These are phyloP conservation scores for Pulveroboletus sp. DNA, from an alignment of 768 basidiomycete genomes.

Conservation along the genomic window DNA sequence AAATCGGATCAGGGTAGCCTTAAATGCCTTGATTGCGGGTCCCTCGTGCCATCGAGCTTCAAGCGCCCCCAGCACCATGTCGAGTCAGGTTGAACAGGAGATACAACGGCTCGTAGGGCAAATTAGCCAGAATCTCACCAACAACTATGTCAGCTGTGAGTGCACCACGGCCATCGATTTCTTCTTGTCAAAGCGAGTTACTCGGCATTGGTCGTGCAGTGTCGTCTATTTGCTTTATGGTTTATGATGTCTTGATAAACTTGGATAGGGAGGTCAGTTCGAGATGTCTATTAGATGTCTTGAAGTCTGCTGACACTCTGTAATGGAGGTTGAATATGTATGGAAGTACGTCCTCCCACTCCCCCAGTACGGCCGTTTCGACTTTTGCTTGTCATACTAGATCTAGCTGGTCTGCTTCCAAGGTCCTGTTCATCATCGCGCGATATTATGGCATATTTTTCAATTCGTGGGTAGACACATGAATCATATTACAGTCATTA, in stretches of 20 bases:
- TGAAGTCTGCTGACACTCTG: not conserved
- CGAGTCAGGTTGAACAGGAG: not conserved
- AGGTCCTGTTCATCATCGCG: slow-evolving; percentile 2
- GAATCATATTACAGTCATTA: not conserved
- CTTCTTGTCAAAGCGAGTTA: not conserved
- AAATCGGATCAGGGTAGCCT: no score
- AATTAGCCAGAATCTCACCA: slow-evolving; percentile 1
- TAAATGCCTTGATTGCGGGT: no score
- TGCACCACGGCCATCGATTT: not conserved
- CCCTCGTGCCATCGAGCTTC: no score
- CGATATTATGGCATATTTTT: slow-evolving; percentile 2
- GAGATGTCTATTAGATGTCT: not conserved
- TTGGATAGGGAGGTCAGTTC: slow-evolving; percentile 5
- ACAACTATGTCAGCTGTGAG: not conserved
- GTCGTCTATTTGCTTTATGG: not conserved
- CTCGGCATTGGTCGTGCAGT: not conserved
- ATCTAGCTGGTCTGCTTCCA: not conserved
- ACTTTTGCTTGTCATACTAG: not conserved
- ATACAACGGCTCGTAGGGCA: not conserved
- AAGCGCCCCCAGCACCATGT: no score
- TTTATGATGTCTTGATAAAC: slow-evolving; percentile 5
- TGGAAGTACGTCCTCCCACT: slow-evolving; percentile 1
- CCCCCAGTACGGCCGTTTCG: not conserved
- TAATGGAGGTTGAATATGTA: not conserved
- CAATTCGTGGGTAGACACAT: not conserved